Base-by-base conservation (phyloP, 768 basidiomycete species). In the Xanthoconium stramineum region DNA sequence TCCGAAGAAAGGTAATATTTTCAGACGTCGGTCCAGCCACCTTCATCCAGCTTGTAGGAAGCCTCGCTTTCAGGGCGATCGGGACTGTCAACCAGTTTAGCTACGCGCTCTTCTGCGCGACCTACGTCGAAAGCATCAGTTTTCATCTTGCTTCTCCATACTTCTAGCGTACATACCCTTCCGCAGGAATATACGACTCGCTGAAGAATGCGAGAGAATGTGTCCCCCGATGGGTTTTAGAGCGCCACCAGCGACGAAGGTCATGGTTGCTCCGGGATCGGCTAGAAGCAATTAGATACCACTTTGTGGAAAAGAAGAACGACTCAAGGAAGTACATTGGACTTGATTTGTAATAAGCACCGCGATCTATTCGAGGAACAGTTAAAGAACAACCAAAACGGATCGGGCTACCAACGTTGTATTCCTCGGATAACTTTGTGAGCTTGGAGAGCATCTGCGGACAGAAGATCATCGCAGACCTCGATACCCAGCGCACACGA, bases 241-340 rank as follows among this genome's bases (percentile, higher is more conserved):
- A 19, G 90, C 91, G 35, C 93, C 91, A 39, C 94, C 94, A 28
- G 93, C 94, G 40, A 95, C 94, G 65, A 98, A 98, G 48, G 91
- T 91, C 86, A 91, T 91, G 3, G 89, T 92, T 47, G 94, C 94
- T 47, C 95, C 95, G 20, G 95, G 95, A 69, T 98, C 95, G 57
- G 94, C 91, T 91, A 65, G 61, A 52, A 63, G 46, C 29, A 12
- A 35, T 68, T 37, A 62, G 49, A 53, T 50, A 49, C 37, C 54
- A 38, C 19, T 20, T 20, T 19, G 17, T 24, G 7, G 9, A 14
- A 43, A 38, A 17, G 28, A 56, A n/a, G 52, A 30, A 47, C 1
- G 28, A 44, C 49, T 38, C 24, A 44, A 17, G 65, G 47, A 8
- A 33, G 50, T 67, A 88, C 89, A 89, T 80, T 93, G 90, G 3